Evolutionary conservation across 371 early-diverging fungal genomes (phyloP).

Genomic region (Cokeromyces recurvatus): DNA sequence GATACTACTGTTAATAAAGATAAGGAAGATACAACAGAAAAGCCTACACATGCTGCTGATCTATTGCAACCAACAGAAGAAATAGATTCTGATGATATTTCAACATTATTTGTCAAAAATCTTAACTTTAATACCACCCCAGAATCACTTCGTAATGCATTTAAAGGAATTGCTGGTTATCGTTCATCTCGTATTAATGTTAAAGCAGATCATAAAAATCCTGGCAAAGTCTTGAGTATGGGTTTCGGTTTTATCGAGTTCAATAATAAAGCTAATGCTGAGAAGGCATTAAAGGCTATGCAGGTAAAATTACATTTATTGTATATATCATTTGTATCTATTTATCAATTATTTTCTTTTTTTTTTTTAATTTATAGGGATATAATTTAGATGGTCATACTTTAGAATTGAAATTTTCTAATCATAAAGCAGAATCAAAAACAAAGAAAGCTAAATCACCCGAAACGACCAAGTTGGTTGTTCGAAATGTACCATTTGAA

Average conservation of each 20-base stretch:
- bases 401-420: conserved; percentile 83
- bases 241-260: conserved; percentile 99
- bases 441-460: conserved; percentile 31
- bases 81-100: conserved; percentile 46
- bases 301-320: conserved; percentile 34
- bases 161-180: conserved; percentile 67
- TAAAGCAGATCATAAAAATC: conserved; percentile 78
- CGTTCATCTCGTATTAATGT: conserved; percentile 73
- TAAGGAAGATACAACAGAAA: conserved; percentile 21
- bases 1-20: conserved; percentile 12
- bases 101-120: conserved; percentile 92
- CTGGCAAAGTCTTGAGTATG: conserved; percentile 75
- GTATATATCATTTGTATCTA: not conserved
- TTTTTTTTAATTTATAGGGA: conserved; percentile 31
- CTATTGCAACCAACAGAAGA: conserved; percentile 32
- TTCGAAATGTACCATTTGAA: conserved; percentile 99
- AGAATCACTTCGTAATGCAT: conserved; percentile 65
- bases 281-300: conserved; percentile 77
- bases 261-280: conserved; percentile 68
- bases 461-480: conserved; percentile 80
- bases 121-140: conserved; percentile 87
- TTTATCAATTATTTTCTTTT: conserved; percentile 2
- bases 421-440: conserved; percentile 38
- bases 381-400: conserved; percentile 81
- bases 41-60: conserved; percentile 37